A percentile compares a stretch with the other conserved stretches of the same genome.
Evolutionary conservation across 805 yeast species (phyloP).

Genomic region (Sugiyamaella mastotermitis): DNA sequence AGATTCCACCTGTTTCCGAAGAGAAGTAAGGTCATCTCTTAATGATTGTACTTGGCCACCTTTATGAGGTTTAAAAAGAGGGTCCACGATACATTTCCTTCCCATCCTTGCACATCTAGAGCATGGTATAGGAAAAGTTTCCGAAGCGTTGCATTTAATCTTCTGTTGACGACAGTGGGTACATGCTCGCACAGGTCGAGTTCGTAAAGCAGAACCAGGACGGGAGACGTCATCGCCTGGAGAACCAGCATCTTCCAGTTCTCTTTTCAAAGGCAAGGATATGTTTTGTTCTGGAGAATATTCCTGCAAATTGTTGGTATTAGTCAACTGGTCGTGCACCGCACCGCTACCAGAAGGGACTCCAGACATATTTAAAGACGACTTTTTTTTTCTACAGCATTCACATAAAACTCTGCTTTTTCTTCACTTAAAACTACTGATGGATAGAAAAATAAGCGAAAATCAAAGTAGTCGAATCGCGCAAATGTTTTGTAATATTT

Average conservation of each 20-base stretch:
- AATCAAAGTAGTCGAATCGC: too few species aligned
- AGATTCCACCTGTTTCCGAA: conserved; percentile 48
- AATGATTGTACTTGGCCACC: conserved; percentile 84
- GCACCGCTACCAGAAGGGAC: too few species aligned
- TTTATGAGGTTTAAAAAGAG: conserved; percentile 83
- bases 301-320: too few species aligned
- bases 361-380: too few species aligned
- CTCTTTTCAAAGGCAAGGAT: neutral
- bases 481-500: too few species aligned
- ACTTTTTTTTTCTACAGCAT: too few species aligned
- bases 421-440: too few species aligned
- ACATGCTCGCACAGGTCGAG: conserved; percentile 87
- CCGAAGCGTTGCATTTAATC: conserved; percentile 87
- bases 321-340: too few species aligned
- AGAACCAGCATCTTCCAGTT: neutral
- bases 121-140: conserved; percentile 75
- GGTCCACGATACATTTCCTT: conserved; percentile 80
- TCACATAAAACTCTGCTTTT: too few species aligned
- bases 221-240: conserved; percentile 2
- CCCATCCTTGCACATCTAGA: conserved; percentile 76
- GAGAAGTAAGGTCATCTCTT: conserved; percentile 66
- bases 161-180: conserved; percentile 94
- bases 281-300: too few species aligned
- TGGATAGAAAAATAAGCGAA: too few species aligned
- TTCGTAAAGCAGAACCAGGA: conserved; percentile 30